These are phyloP conservation scores for Hura crepitans DNA, from an alignment of 441 rosid species.

Conservation along the genomic window DNA sequence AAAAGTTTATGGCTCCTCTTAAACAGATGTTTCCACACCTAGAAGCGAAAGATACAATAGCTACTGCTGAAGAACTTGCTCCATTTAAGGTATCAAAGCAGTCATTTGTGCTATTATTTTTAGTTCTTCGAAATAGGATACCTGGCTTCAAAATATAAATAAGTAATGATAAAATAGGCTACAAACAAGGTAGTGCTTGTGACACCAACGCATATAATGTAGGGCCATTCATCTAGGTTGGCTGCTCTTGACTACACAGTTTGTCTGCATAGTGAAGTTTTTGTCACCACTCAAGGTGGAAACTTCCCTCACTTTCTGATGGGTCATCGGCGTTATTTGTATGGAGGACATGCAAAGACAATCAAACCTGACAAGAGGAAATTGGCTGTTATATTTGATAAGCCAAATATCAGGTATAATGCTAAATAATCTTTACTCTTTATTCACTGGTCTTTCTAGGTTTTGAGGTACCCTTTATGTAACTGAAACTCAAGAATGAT, in stretches of 20 bases:
- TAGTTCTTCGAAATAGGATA: neutral
- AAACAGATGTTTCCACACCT: constrained; percentile 86
- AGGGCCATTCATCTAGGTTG: constrained; percentile 88
- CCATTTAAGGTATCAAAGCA: constrained; percentile 63
- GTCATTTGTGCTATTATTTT: neutral
- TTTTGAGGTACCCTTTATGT: neutral
- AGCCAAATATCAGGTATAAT: constrained; percentile 59
- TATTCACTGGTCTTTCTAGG: neutral
- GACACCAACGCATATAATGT: constrained; percentile 32
- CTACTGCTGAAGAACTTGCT: constrained; percentile 76
- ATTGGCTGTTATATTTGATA: constrained; percentile 76
- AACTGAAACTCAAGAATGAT: neutral
- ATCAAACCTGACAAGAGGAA: constrained; percentile 87
- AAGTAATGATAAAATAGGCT: neutral
- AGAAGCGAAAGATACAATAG: constrained; percentile 81
- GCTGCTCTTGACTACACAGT: constrained; percentile 94
- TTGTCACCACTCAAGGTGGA: constrained; percentile 98
- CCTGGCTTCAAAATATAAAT: neutral
- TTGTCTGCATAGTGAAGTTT: constrained; percentile 90
- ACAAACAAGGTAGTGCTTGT: constrained; percentile 17
- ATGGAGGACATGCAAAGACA: constrained; percentile 88
- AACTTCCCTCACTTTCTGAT: constrained; percentile 94
- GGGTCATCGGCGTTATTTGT: constrained; percentile 87
- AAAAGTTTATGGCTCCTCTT: constrained; percentile 85
- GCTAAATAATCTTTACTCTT: constrained; percentile 12